A percentile compares a stretch with the other conserved stretches of the same genome.
Evolutionary conservation across 2,329 filamentous ascomycete genomes (phyloP).

Genomic region (Talaromyces marneffei): DNA sequence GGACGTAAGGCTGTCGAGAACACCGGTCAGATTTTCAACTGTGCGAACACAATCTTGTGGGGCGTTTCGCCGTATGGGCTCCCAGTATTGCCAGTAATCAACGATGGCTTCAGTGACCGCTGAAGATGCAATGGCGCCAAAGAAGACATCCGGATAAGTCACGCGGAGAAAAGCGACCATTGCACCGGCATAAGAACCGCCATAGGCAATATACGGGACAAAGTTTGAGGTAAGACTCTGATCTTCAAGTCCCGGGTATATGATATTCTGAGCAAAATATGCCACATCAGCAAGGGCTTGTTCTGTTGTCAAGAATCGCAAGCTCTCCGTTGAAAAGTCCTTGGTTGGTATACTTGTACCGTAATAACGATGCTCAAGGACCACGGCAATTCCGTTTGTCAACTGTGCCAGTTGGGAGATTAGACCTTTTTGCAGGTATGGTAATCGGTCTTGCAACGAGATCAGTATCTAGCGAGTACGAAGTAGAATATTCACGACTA

Average conservation of each 20-base stretch:
- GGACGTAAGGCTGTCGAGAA: conserved; percentile 56
- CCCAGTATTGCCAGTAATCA: conserved; percentile 66
- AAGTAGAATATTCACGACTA: conserved; percentile 8
- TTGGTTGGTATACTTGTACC: conserved; percentile 65
- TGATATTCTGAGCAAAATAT: conserved; percentile 70
- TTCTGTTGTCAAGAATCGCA: conserved; percentile 78
- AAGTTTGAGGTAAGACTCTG: conserved; percentile 59
- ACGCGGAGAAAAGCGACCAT: conserved; percentile 72
- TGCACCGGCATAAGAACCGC: conserved; percentile 76
- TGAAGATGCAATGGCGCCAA: conserved; percentile 72
- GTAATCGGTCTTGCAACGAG: conserved; percentile 52
- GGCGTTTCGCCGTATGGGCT: conserved; percentile 52
- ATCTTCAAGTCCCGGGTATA: conserved; percentile 64
- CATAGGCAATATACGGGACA: conserved; percentile 72
- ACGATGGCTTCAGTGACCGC: conserved; percentile 72
- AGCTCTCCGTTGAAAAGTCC: conserved; percentile 61
- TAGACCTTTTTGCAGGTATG: conserved; percentile 72
- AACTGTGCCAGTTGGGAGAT: conserved; percentile 63
- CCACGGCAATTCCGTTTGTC: conserved; percentile 68
- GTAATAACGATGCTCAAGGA: conserved; percentile 86
- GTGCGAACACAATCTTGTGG: conserved; percentile 59
- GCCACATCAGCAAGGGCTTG: conserved; percentile 75
- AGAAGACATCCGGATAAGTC: conserved; percentile 72
- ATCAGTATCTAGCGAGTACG: background rate
- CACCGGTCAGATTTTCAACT: conserved; percentile 56